Conservation (phyloP, 2,329 filamentous ascomycete species). For the Microcyclosporella mali region DNA sequence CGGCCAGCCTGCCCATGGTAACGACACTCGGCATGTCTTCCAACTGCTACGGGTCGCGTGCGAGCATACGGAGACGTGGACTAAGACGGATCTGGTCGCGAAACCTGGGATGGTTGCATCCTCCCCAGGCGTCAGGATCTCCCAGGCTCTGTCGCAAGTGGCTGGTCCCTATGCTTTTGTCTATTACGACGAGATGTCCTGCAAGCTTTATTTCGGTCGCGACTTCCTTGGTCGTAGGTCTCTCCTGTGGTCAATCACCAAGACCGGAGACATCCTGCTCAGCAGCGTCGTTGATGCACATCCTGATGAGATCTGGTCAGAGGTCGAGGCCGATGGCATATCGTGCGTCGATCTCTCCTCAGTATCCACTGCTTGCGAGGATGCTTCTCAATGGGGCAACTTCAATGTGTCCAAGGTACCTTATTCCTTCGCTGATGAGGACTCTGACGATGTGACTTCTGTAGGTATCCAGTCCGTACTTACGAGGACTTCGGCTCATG, state of each 20-base stretch:
- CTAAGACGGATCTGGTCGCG: no score
- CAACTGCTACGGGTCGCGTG: conserved; percentile 41
- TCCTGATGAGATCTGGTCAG: conserved; percentile 54
- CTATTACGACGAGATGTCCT: conserved; percentile 61
- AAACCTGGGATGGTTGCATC: conserved; percentile 3
- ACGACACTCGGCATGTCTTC: conserved; percentile 72
- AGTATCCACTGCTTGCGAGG: neutral
- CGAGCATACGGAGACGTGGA: neutral
- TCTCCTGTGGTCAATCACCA: conserved; percentile 53
- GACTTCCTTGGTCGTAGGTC: conserved; percentile 86
- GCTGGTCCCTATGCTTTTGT: conserved; percentile 82
- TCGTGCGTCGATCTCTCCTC: conserved; percentile 58
- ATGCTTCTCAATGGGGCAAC: conserved; percentile 5
- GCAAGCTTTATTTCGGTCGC: conserved; percentile 70
- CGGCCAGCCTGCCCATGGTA: conserved; percentile 56
- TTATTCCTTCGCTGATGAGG: conserved; percentile 11
- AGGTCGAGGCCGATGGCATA: conserved; percentile 80
- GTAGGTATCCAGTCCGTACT: conserved; percentile 18
- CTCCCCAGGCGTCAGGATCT: conserved; percentile 3
- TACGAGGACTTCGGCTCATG: conserved; percentile 24
- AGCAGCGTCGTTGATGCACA: conserved; percentile 63
- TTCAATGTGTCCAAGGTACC: conserved; percentile 14
- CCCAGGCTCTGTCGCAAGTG: conserved; percentile 16
- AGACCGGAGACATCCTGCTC: conserved; percentile 52
- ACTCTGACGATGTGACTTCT: conserved; percentile 8